Percentiles rank a stretch among this genome's conserved stretches.
Evolutionary conservation across 2,329 filamentous ascomycete genomes (phyloP).

Genomic region (Xylaria sp.): DNA sequence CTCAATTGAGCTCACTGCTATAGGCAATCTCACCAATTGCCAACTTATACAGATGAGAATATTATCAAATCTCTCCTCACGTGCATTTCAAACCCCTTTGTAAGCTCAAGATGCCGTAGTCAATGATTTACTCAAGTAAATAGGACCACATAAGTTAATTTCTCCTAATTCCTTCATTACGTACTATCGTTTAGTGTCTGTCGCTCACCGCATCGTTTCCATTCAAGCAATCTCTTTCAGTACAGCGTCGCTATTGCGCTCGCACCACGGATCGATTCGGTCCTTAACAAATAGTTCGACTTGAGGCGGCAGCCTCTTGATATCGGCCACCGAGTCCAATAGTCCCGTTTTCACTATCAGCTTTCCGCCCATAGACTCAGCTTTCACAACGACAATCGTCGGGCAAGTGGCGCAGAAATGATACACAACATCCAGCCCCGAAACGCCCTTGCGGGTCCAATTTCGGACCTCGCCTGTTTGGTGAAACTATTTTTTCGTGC

Average conservation of each 20-base stretch:
- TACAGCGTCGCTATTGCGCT: slow-evolving; percentile 18
- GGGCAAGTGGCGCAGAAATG: slow-evolving; percentile 27
- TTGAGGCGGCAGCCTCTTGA: slow-evolving; percentile 13
- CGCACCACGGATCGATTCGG: slow-evolving; percentile 26
- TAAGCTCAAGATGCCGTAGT: no score
- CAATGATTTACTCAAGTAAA: background rate
- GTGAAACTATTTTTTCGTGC: slow-evolving; percentile 3
- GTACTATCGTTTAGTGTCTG: background rate
- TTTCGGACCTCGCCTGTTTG: slow-evolving; percentile 13
- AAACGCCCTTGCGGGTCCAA: slow-evolving; percentile 27
- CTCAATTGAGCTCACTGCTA: background rate
- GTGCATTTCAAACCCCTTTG: background rate
- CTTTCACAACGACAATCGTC: slow-evolving; percentile 23
- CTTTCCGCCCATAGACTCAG: slow-evolving; percentile 3
- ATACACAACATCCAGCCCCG: slow-evolving; percentile 21
- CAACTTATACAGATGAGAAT: background rate
- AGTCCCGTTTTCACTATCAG: slow-evolving; percentile 26
- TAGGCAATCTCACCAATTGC: background rate
- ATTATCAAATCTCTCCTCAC: background rate
- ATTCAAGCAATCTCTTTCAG: slow-evolving; percentile 15
- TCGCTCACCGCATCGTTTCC: background rate
- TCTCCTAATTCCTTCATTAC: background rate
- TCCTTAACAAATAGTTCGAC: slow-evolving; percentile 29
- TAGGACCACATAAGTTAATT: background rate
- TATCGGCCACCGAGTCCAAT: slow-evolving; percentile 17